Conservation (phyloP, 2,329 filamentous ascomycete species). For the Penicillium fuscoglaucum region DNA sequence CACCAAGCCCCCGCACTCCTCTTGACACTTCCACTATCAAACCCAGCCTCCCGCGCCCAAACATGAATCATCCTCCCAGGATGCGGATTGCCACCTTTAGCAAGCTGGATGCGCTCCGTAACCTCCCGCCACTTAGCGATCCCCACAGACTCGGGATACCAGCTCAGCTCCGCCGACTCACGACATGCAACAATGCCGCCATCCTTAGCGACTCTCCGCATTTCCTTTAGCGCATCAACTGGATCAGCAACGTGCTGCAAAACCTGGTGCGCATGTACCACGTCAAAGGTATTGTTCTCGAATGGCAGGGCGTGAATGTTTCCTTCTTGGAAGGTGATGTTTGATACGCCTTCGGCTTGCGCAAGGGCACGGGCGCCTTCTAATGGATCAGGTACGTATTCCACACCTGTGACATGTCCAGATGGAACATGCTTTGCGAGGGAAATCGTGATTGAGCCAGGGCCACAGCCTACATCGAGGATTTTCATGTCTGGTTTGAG, state of each 20-base stretch:
- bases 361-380: slow-evolving; percentile 37
- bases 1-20: slow-evolving; percentile 39
- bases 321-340: slow-evolving; percentile 39
- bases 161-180: slow-evolving; percentile 40
- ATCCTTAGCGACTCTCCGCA: slow-evolving; percentile 55
- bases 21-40: slow-evolving; percentile 24
- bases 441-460: slow-evolving; percentile 47
- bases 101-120: slow-evolving; percentile 21
- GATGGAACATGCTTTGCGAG: slow-evolving; percentile 40
- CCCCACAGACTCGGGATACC: slow-evolving; percentile 35
- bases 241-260: slow-evolving; percentile 58
- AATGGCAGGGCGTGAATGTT: slow-evolving; percentile 46
- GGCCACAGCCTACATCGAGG: slow-evolving; percentile 50
- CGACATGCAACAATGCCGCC: slow-evolving; percentile 55
- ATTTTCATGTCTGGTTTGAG: slow-evolving; percentile 39
- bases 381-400: slow-evolving; percentile 35
- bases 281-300: slow-evolving; percentile 54
- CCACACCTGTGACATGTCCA: slow-evolving; percentile 43
- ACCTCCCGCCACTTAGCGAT: slow-evolving; percentile 29
- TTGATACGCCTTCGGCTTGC: slow-evolving; percentile 29
- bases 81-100: slow-evolving; percentile 32
- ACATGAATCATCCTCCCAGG: slow-evolving; percentile 33
- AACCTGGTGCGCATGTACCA: slow-evolving; percentile 62
- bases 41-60: slow-evolving; percentile 41
- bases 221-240: slow-evolving; percentile 53